Conservation (phyloP, 352 stramenopile species). For the Globisporangium solare region DNA sequence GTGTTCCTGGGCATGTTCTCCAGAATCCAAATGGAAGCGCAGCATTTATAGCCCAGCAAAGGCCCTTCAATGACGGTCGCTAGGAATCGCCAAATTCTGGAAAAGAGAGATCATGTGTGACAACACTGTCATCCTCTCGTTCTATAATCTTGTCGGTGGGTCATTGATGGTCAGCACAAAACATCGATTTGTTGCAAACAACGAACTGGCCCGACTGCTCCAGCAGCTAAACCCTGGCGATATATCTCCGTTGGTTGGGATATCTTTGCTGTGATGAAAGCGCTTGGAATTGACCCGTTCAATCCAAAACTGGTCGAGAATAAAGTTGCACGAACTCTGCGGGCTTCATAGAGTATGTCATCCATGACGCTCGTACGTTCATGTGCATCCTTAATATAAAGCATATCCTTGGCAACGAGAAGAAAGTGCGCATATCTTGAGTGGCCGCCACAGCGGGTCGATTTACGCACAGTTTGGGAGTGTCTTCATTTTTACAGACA, state of each 20-base stretch:
- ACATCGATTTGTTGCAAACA: constrained; percentile 32
- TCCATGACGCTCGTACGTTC: constrained; percentile 9
- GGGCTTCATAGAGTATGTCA: constrained; percentile 10
- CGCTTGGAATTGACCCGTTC: constrained; percentile 43
- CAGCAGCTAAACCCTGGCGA: too few species aligned
- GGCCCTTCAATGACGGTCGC: constrained; percentile 25
- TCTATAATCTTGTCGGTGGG: constrained; percentile 21
- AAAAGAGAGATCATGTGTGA: constrained; percentile 53
- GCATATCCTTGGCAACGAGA: constrained; percentile 15
- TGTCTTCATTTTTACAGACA: background rate
- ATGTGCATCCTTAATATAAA: constrained; percentile 13
- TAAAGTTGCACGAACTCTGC: constrained; percentile 9
- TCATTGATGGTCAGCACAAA: constrained; percentile 28
- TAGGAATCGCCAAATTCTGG: constrained; percentile 39
- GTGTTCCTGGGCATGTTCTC: constrained; percentile 21
- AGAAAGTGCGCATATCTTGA: constrained; percentile 14
- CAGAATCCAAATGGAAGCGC: constrained; percentile 27
- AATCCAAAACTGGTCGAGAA: constrained; percentile 17
- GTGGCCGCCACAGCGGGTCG: background rate
- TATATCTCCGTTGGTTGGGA: constrained; percentile 57
- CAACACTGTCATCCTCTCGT: constrained; percentile 28
- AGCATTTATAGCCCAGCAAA: constrained; percentile 39
- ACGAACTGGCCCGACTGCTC: constrained; percentile 35
- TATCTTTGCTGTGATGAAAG: constrained; percentile 21
- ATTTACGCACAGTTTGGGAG: background rate